Evolutionary conservation across 768 basidiomycete genomes (phyloP).

Genomic region (Rossbeevera mucosa): DNA sequence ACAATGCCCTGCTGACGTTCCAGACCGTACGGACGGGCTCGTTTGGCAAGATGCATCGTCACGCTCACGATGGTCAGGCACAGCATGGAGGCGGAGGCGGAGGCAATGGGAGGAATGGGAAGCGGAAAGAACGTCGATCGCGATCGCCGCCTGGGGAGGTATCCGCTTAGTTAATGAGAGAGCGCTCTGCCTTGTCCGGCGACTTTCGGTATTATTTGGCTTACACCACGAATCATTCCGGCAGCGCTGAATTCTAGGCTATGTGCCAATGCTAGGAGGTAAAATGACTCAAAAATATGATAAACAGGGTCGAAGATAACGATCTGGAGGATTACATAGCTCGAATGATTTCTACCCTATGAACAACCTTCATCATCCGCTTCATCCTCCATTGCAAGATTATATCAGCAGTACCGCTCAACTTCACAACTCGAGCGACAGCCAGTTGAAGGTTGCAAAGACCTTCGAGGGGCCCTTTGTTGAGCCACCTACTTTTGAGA

Average conservation of each 20-base stretch:
- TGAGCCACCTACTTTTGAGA: too few relatives aligned
- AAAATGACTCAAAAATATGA: too few relatives aligned
- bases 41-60: constrained; percentile 13
- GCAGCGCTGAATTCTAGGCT: too few relatives aligned
- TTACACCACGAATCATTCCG: too few relatives aligned
- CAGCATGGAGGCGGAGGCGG: neutral
- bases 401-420: constrained; percentile 4
- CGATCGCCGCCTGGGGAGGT: neutral
- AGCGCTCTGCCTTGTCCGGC: neutral
- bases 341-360: too few relatives aligned
- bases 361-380: constrained; percentile 1
- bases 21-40: constrained; percentile 22
- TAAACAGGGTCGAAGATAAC: too few relatives aligned
- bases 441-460: constrained; percentile 5
- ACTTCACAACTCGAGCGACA: constrained; percentile 1
- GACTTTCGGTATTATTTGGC: too few relatives aligned
- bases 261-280: too few relatives aligned
- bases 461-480: neutral
- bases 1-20: constrained; percentile 42
- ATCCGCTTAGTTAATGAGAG: neutral
- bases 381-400: neutral
- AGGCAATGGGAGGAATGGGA: neutral
- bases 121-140: neutral
- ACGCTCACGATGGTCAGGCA: neutral
- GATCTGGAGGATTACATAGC: too few relatives aligned